phyloP scores from a whole-genome alignment of 2,329 filamentous ascomycete species.

The Fusarium albosuccineum region DNA sequence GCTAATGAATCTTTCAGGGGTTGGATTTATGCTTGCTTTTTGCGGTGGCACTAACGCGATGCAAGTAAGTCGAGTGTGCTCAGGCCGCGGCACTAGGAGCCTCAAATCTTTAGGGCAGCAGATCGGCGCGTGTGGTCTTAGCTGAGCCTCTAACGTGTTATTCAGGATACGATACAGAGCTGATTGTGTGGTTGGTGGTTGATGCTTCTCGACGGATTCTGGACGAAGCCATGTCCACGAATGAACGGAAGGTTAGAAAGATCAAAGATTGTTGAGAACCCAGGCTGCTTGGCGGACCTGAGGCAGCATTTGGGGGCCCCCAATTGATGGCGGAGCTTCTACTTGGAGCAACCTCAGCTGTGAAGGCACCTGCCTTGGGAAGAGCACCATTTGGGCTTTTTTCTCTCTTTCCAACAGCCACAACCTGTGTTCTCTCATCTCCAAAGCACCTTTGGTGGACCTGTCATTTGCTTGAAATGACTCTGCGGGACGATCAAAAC shows the following conservation, averaged over 20 bases:
- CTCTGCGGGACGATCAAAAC: neutral
- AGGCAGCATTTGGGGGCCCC: conserved; percentile 11
- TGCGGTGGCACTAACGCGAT: conserved; percentile 44
- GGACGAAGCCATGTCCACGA: neutral
- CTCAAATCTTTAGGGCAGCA: conserved; percentile 25
- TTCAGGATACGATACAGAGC: neutral
- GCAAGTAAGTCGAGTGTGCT: conserved; percentile 35
- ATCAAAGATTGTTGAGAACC: conserved; percentile 1
- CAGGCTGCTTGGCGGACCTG: conserved; percentile 14
- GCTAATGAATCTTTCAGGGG: no score
- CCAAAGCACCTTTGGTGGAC: neutral
- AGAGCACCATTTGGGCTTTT: neutral
- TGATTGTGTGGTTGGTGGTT: no score
- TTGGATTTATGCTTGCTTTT: conserved; percentile 43
- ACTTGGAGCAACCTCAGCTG: conserved; percentile 7
- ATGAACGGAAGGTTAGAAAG: neutral
- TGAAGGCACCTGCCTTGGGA: conserved; percentile 22
- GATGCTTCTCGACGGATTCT: no score
- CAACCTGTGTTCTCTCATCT: neutral
- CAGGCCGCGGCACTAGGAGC: conserved; percentile 30
- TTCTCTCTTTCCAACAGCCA: neutral
- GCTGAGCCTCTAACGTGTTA: neutral
- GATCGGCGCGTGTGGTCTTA: conserved; percentile 20
- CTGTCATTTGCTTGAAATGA: neutral
- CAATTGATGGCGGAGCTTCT: neutral